These are phyloP conservation scores for Jaapia argillacea DNA, from an alignment of 768 basidiomycete species.

Conservation along the genomic window DNA sequence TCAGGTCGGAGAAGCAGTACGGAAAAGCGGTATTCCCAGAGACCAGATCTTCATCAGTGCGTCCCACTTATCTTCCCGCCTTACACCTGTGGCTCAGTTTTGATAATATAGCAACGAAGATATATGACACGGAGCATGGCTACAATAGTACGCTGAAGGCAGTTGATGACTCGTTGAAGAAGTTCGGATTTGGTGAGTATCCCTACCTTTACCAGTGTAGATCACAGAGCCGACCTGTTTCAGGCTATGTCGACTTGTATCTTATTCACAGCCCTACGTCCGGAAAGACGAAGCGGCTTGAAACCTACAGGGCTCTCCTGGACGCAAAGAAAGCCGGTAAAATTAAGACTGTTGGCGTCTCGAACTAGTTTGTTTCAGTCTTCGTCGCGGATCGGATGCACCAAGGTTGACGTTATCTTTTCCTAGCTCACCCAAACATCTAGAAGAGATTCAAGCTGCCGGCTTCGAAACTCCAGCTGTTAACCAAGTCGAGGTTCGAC, in stretches of 20 bases:
- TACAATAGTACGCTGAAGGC: slow-evolving; percentile 25
- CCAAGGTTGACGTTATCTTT: not conserved
- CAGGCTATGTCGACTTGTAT: slow-evolving; percentile 65
- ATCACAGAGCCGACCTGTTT: slow-evolving; percentile 5
- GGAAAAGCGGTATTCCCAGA: slow-evolving; percentile 43
- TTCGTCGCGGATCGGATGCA: not conserved
- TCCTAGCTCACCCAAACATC: slow-evolving; percentile 31
- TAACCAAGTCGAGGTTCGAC: slow-evolving; percentile 70
- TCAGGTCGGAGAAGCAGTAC: slow-evolving; percentile 47
- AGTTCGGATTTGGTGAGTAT: slow-evolving; percentile 45
- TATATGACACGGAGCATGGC: slow-evolving; percentile 13
- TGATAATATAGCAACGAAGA: not conserved
- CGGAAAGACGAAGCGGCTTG: slow-evolving; percentile 55
- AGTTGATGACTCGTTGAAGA: slow-evolving; percentile 51
- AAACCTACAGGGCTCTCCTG: slow-evolving; percentile 60
- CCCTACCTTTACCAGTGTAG: not conserved
- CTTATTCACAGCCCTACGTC: slow-evolving; percentile 68
- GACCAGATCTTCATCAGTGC: slow-evolving; percentile 65
- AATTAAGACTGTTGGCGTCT: slow-evolving; percentile 67
- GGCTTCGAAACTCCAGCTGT: slow-evolving; percentile 60
- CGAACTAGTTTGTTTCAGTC: slow-evolving; percentile 55
- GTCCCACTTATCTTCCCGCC: slow-evolving; percentile 12
- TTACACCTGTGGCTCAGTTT: not conserved
- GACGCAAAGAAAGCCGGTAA: slow-evolving; percentile 57
- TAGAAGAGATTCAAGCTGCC: slow-evolving; percentile 60